Evolutionary conservation across 2,329 filamentous ascomycete genomes (phyloP).

Genomic region (Xylaria polymorpha): DNA sequence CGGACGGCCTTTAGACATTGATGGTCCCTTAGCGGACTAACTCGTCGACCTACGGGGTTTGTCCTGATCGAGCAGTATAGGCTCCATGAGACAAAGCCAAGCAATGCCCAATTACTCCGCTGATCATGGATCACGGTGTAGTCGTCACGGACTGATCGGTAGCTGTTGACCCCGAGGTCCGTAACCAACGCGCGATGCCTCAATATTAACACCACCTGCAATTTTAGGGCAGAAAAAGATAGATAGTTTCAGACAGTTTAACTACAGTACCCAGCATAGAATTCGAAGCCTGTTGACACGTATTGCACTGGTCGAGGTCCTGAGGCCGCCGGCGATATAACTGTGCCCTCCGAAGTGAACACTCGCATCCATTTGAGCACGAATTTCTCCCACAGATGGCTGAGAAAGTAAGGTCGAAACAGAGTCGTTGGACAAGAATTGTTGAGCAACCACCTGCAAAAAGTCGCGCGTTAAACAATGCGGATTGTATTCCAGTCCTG

Average conservation of each 20-base stretch:
- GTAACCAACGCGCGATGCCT: not conserved
- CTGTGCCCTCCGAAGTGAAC: not conserved
- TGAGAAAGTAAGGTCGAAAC: not conserved
- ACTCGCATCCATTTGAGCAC: not conserved
- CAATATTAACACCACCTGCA: not conserved
- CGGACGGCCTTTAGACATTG: no score
- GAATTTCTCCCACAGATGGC: not conserved
- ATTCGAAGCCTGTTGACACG: no score
- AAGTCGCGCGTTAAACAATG: not conserved
- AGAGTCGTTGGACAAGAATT: not conserved
- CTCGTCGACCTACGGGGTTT: not conserved
- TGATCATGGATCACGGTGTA: not conserved
- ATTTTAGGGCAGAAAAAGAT: not conserved
- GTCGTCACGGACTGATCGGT: not conserved
- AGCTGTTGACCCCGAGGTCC: not conserved
- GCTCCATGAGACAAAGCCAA: not conserved
- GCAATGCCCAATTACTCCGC: not conserved
- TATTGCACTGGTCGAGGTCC: no score
- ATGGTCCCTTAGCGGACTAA: no score
- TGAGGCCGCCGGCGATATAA: not conserved
- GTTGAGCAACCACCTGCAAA: not conserved
- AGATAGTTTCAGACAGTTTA: no score
- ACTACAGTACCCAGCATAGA: no score
- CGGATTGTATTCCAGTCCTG: constrained; percentile 1
- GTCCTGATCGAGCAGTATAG: no score